Conservation (phyloP, 805 yeast species). For the Saccharomycopsis capsularis region DNA sequence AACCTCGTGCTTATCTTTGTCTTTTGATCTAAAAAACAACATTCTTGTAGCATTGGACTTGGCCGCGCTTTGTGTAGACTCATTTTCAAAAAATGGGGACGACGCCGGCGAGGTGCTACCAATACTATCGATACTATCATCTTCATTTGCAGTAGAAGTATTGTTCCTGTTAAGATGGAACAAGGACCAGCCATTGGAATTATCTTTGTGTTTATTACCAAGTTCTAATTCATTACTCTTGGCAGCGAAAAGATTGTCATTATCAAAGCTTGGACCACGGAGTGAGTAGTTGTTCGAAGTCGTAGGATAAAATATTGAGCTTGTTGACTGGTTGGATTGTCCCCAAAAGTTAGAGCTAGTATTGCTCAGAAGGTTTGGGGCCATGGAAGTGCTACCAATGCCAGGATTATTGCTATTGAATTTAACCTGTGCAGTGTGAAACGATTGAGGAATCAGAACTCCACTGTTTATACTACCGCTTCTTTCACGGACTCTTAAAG, state of each 20-base stretch:
- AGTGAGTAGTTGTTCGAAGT: not conserved
- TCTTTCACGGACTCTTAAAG: constrained; percentile 15
- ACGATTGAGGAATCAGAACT: constrained; percentile 16
- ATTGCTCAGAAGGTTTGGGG: too few relatives aligned
- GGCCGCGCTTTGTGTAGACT: not conserved
- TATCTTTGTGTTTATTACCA: not conserved
- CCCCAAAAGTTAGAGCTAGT: not conserved
- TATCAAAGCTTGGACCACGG: constrained; percentile 5
- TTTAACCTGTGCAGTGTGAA: constrained; percentile 19
- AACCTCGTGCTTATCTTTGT: constrained; percentile 3
- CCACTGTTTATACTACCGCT: constrained; percentile 22
- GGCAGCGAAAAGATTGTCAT: not conserved
- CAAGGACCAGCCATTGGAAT: constrained; percentile 11
- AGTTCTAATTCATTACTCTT: not conserved
- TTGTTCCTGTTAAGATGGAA: constrained; percentile 11
- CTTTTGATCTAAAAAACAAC: constrained; percentile 11
- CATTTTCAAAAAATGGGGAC: not conserved
- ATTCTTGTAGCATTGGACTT: constrained; percentile 1
- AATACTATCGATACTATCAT: not conserved
- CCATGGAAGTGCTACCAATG: too few relatives aligned
- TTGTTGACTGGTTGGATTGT: constrained; percentile 2
- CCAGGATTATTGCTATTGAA: not conserved
- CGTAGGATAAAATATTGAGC: constrained; percentile 10
- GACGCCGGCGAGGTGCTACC: not conserved
- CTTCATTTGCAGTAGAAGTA: not conserved